Base-by-base conservation (phyloP, 1,284 basidiomycete genomes). In the Heterobasidion occidentale region DNA sequence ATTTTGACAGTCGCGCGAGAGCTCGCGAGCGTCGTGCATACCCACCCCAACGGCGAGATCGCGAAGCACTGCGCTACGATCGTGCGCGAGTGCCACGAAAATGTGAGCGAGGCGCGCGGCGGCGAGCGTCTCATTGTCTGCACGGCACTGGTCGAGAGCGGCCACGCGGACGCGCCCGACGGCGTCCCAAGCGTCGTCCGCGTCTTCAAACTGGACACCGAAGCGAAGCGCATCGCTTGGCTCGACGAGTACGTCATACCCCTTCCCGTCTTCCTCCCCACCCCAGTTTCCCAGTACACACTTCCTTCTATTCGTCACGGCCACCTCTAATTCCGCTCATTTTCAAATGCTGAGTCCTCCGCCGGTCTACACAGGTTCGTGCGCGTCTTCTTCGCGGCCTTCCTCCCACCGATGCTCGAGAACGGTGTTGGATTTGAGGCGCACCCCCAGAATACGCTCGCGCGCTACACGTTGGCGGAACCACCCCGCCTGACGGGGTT, bases 361-460 rank as follows among this genome's bases (percentile, higher is more conserved):
- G 27, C 27, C 27, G 27, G 27, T 27, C 27, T 27, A 27, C 51
- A 17, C 35, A 64, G 61, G 56, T 80, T 78, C 60, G 70, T 74
- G 48, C 69, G 72, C 20, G 48, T 79, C 33, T 75, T 78, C 57
- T 74, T 80, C 59, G 66, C 70, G 19, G 78, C 79, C 3, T 80
- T 81, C 61, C 67, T 81, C 27, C 78, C 79, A 3, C 69, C 77
- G 0, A 71, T 80, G 57, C 63, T 81, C 5, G 60, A 72, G 53
- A 78, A 80, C 57, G 78, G 79, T 7, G 77, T 81, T 7, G 78
- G 75, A 3, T 80, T 80, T 61, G 78, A 81, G 62, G 77, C 73
- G 52, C 79, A 81, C 60, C 77, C 77, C 1, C 79, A 81, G 65
- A 80, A 81, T 56, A 79, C 77, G 56, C 65, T 80, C 15, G 77